Evolutionary conservation across 2,329 filamentous ascomycete genomes (phyloP), one percentile per base, ranked within the genome.

Genomic region (Byssothecium circinans): DNA sequence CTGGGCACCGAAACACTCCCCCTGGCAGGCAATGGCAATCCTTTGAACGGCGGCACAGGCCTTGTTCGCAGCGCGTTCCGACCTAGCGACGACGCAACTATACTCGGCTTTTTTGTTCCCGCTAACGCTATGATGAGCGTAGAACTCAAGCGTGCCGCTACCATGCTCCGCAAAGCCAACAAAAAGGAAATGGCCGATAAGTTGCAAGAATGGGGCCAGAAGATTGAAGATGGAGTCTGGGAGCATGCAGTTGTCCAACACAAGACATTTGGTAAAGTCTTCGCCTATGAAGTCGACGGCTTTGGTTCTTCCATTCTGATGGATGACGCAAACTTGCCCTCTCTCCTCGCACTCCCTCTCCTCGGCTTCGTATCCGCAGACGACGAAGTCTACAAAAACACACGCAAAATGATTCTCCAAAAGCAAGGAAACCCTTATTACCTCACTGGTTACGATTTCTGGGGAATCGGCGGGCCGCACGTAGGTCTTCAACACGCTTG

Each of bases 91-190:
- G 94, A 99, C 69, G 90, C 94, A 2, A 95, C 91, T 0, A 96
- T 94, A 30, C 78, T 99, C 2, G 91, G 91, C 36, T 99, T 90
- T 76, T 89, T 96, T 68, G 95, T 99, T 57, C 94, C 94, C 0
- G 86, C 89, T 30, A 99, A 99, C 66, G 94, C 94, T 19, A 92
- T 95, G 86, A 96, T 99, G 80, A 86, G 90, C 2, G 88, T 92
- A 0, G 91, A 99, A 71, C 78, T 99, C 20, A 82, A 85, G 54
- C 85, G 88, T 34, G 85, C 88, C 0, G 84, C 89, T 0, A 76
- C 78, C 5, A 78, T 95, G 17, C 80, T 97, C n/a, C 74, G 75
- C 43, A 76, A 77, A 5, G 82, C 78, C 1, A 81, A 81, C 1
- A 81, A 87, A 39, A 32, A 77, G 2, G 70, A 74, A 2, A 71